phyloP scores from a whole-genome alignment of 345 rosid genomes.

The Excoecaria cochinchinensis region DNA sequence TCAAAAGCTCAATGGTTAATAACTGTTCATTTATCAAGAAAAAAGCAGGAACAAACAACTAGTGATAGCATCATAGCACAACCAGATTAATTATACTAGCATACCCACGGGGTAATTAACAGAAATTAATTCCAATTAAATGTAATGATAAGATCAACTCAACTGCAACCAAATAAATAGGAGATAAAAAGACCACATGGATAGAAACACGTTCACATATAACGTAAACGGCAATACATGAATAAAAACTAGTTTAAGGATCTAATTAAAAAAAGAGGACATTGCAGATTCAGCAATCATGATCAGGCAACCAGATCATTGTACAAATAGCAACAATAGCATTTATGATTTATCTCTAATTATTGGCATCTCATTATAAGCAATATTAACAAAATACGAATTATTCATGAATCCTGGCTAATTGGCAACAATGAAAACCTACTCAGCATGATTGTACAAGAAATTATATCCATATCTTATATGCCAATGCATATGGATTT shows the following conservation, averaged over 20 bases:
- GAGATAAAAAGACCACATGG: background rate
- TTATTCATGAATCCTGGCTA: no score
- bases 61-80: background rate
- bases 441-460: no score
- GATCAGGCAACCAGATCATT: background rate
- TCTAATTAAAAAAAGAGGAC: background rate
- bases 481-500: background rate
- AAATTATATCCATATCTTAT: background rate
- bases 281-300: background rate
- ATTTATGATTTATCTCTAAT: background rate
- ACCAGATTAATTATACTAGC: background rate
- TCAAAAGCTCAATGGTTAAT: slow-evolving; percentile 2
- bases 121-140: background rate
- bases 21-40: background rate
- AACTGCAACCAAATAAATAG: background rate
- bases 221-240: no score
- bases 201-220: background rate
- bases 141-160: background rate
- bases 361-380: no score
- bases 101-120: background rate
- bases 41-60: background rate
- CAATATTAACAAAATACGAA: no score
- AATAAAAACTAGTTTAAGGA: background rate
- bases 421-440: no score
- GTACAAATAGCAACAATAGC: background rate